Percentiles rank a stretch among this genome's conserved stretches.
Conservation (phyloP, 2,329 filamentous ascomycete species). For the Hypoxylon sp. region DNA sequence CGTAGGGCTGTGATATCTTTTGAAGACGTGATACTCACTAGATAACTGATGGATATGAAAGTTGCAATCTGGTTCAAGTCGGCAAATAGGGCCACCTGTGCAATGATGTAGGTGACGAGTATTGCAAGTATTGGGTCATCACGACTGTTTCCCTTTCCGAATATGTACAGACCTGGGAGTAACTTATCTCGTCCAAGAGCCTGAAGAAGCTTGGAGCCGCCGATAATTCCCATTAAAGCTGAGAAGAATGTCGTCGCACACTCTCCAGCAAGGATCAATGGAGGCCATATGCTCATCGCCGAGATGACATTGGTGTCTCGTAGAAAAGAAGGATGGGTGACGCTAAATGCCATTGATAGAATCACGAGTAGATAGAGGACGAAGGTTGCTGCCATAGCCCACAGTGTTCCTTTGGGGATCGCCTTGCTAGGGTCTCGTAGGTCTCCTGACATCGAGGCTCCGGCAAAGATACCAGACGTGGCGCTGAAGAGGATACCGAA, state of each 20-base stretch:
- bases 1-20: not conserved
- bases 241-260: slow-evolving; percentile 88
- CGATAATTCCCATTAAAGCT: slow-evolving; percentile 87
- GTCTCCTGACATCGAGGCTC: slow-evolving; percentile 92
- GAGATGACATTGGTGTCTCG: slow-evolving; percentile 83
- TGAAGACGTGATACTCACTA: slow-evolving; percentile 59
- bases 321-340: slow-evolving; percentile 79
- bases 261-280: slow-evolving; percentile 82
- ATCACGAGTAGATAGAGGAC: slow-evolving; percentile 81
- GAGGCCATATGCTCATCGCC: slow-evolving; percentile 79
- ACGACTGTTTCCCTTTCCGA: slow-evolving; percentile 78
- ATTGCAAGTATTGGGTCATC: slow-evolving; percentile 81
- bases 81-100: slow-evolving; percentile 83
- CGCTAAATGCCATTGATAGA: slow-evolving; percentile 80
- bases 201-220: slow-evolving; percentile 85
- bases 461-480: slow-evolving; percentile 71
- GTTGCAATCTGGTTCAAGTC: slow-evolving; percentile 91
- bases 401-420: slow-evolving; percentile 86
- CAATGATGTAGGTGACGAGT: slow-evolving; percentile 77
- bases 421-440: slow-evolving; percentile 83
- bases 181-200: slow-evolving; percentile 83
- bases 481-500: slow-evolving; percentile 88
- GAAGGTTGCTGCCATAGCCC: slow-evolving; percentile 81
- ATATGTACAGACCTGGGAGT: slow-evolving; percentile 78
- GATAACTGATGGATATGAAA: slow-evolving; percentile 89